phyloP scores from a whole-genome alignment of 1,284 basidiomycete genomes.

The Agroathelia rolfsii region DNA sequence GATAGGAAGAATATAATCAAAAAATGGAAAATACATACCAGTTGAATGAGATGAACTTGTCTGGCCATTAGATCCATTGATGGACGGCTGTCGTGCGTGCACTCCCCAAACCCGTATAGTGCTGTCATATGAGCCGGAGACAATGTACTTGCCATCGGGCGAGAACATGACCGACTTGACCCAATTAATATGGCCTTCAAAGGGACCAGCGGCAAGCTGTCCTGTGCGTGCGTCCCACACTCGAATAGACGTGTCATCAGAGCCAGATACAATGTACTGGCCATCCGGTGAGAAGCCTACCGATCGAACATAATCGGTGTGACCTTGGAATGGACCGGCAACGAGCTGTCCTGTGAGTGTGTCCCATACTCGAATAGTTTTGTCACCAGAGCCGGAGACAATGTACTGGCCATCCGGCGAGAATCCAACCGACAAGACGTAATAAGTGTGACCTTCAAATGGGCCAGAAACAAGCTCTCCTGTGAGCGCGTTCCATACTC shows the following conservation, averaged over 20 bases:
- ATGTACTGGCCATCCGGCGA: slow-evolving; percentile 12
- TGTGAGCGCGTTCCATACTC: too few relatives aligned
- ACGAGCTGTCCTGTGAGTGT: slow-evolving; percentile 11
- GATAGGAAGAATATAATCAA: too few relatives aligned
- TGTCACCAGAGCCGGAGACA: slow-evolving; percentile 11
- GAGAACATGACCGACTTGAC: background rate
- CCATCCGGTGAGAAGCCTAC: slow-evolving; percentile 4
- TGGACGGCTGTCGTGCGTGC: too few relatives aligned
- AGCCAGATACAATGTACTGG: slow-evolving; percentile 4
- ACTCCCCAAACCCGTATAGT: slow-evolving; percentile 7
- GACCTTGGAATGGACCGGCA: slow-evolving; percentile 2
- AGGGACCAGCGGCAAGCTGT: too few relatives aligned
- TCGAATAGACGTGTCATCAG: slow-evolving; percentile 3
- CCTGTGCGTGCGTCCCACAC: slow-evolving; percentile 7
- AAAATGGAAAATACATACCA: too few relatives aligned
- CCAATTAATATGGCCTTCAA: too few relatives aligned
- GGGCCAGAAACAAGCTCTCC: slow-evolving; percentile 4
- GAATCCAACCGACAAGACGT: slow-evolving; percentile 10
- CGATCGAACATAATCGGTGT: background rate
- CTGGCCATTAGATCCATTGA: too few relatives aligned
- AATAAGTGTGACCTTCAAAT: slow-evolving; percentile 8
- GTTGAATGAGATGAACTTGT: too few relatives aligned
- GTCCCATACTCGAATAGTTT: slow-evolving; percentile 12
- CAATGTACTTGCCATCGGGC: slow-evolving; percentile 3
- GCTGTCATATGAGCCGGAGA: slow-evolving; percentile 4